A percentile compares a stretch with the other conserved stretches of the same genome.
These are phyloP conservation scores for Leishmania gerbilli DNA, from an alignment of 208 protist genomes.

Conservation along the genomic window DNA sequence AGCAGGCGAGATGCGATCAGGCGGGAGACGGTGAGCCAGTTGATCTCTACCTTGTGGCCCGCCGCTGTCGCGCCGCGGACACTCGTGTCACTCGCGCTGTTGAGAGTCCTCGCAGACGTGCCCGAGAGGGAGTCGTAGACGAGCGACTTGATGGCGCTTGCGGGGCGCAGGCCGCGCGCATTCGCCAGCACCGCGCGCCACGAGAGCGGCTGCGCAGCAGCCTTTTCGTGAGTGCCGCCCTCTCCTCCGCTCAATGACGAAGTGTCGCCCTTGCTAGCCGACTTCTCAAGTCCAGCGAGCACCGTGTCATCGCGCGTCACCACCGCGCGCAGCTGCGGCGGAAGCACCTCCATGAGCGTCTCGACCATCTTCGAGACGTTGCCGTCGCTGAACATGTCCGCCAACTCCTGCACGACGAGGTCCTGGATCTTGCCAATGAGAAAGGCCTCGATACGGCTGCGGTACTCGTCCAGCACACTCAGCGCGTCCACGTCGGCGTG, in stretches of 20 bases:
- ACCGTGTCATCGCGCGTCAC: slow-evolving; percentile 2
- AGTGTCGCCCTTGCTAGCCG: neutral
- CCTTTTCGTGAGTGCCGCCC: neutral
- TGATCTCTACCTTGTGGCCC: slow-evolving; percentile 15
- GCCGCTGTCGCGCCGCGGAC: neutral
- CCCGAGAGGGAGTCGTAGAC: slow-evolving; percentile 19
- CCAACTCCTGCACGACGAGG: slow-evolving; percentile 47
- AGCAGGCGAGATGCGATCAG: slow-evolving; percentile 34
- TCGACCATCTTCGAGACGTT: slow-evolving; percentile 45
- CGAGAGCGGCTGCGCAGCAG: neutral
- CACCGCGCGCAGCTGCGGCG: slow-evolving; percentile 16
- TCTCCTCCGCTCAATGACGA: neutral
- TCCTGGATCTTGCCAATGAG: slow-evolving; percentile 28
- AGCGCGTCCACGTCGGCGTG: neutral
- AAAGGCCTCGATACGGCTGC: slow-evolving; percentile 15
- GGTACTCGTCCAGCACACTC: neutral
- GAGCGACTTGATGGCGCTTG: slow-evolving; percentile 13
- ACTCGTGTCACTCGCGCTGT: neutral
- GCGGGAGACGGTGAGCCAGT: slow-evolving; percentile 46
- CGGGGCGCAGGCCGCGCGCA: slow-evolving; percentile 6
- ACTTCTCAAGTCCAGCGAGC: neutral
- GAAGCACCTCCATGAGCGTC: slow-evolving; percentile 14
- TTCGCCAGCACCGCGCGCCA: neutral
- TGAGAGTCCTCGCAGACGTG: neutral
- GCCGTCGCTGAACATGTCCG: slow-evolving; percentile 43